Percentiles rank a stretch among this genome's conserved stretches.
These are phyloP conservation scores for Solanum hybrid DNA, from an alignment of 305 asterid species.

Conservation along the genomic window DNA sequence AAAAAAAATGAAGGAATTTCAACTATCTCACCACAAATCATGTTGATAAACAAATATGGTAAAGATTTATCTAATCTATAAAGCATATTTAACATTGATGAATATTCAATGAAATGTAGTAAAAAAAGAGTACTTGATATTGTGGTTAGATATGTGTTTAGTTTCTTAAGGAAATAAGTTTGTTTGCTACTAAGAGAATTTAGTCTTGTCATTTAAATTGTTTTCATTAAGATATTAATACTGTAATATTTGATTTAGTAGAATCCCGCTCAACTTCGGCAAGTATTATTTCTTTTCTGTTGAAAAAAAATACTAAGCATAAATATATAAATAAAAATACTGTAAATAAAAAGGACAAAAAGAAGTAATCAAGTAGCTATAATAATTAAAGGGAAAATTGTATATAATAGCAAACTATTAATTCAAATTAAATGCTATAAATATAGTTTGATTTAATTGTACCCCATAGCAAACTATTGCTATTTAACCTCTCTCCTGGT, in stretches of 20 bases:
- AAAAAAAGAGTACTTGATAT: background rate
- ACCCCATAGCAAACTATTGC: no score
- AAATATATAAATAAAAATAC: background rate
- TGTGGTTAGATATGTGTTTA: background rate
- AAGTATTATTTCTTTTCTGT: background rate
- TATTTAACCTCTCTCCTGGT: no score
- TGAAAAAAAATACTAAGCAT: background rate
- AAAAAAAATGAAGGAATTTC: rapidly evolving
- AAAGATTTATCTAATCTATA: background rate
- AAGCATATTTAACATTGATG: background rate
- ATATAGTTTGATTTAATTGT: no score
- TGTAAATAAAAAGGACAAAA: background rate
- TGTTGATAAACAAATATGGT: background rate
- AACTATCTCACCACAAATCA: background rate
- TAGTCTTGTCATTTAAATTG: background rate
- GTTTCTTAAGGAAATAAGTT: background rate
- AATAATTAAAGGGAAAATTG: background rate
- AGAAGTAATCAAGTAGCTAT: background rate
- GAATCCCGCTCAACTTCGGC: background rate
- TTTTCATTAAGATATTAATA: background rate
- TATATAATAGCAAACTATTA: no score
- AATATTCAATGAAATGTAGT: background rate
- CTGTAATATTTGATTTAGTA: background rate
- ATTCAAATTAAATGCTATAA: no score
- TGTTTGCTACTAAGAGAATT: background rate